Evolutionary conservation across 2,329 filamentous ascomycete genomes (phyloP).

Genomic region (Didymella segeticola): DNA sequence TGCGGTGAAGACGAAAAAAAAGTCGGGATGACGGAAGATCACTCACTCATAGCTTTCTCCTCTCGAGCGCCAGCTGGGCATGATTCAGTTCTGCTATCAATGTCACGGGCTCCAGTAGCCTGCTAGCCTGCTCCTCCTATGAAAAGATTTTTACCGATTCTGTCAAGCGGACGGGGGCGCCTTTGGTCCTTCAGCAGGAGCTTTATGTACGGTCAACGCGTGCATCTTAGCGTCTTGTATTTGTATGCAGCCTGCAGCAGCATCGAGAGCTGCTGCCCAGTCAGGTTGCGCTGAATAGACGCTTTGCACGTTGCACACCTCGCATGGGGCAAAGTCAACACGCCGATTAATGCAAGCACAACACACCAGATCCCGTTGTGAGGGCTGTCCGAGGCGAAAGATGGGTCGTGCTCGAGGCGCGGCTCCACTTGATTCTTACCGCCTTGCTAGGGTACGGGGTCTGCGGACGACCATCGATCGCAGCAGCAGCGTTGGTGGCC

Average conservation of each 20-base stretch:
- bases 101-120: constrained; percentile 20
- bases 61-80: constrained; percentile 50
- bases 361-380: constrained; percentile 13
- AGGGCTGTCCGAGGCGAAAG: constrained; percentile 12
- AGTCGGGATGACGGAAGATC: constrained; percentile 18
- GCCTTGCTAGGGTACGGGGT: constrained; percentile 7
- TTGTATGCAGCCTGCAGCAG: constrained; percentile 26
- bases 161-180: constrained; percentile 28
- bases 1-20: constrained; percentile 26
- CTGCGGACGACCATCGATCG: not conserved
- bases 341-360: constrained; percentile 20
- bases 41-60: constrained; percentile 51
- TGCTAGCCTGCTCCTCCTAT: constrained; percentile 31
- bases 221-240: constrained; percentile 20
- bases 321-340: constrained; percentile 17
- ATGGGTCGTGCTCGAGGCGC: constrained; percentile 15
- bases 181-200: constrained; percentile 12
- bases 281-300: constrained; percentile 14
- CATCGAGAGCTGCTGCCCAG: constrained; percentile 19
- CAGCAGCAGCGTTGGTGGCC: constrained; percentile 2
- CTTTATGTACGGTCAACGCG: constrained; percentile 41
- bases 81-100: constrained; percentile 33
- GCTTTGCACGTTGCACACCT: constrained; percentile 18
- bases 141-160: constrained; percentile 27
- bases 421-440: constrained; percentile 19